Evolutionary conservation across 805 yeast genomes (phyloP), one percentile per base, ranked within the genome.

Genomic region (Pichia exigua): DNA sequence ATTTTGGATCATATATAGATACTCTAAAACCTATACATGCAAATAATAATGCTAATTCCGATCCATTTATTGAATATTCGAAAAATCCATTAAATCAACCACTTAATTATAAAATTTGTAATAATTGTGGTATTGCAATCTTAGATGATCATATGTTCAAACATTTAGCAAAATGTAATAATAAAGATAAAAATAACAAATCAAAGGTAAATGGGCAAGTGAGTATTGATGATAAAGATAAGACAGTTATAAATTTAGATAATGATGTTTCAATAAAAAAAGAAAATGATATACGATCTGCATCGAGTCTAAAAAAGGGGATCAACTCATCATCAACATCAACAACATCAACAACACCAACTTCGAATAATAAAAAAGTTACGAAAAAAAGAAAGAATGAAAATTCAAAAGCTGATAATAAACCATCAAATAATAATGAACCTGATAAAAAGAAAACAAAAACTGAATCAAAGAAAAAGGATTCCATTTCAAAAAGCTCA

Each of bases 71-170:
- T 18, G 24, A 10, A 3, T 15, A 10, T n/a, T 40, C 30, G 18
- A 62, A 53, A 22, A 65, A 65, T 46, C 78, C 79, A 4, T 61
- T 77, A 22, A 60, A 60, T 15, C 64, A 65, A 13, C 71, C 73
- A 1, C 45, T 75, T 5, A 68, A 68, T 30, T 77, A 77, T 55
- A 63, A 77, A 41, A 70, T 75, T 46, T 77, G 82, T 60, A 75
- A 73, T 48, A 63, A 63, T 47, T 77, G 82, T 58, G 68, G 68
- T 44, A 67, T 72, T 48, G 82, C 82, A 2, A 66, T 77, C 1
- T 57, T 76, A 22, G 70, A 66, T 35, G 55, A 63, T 2, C 61
- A 65, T 52, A 54, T 77, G 26, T 65, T 66, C 1, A 63, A 61
- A 21, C 82, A 78, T 60, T 64, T 77, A 13, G 59, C 56, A 17